A percentile compares a stretch with the other conserved stretches of the same genome.
Conservation (phyloP, 495 filamentous ascomycete species). For the Neohortaea acidophila region DNA sequence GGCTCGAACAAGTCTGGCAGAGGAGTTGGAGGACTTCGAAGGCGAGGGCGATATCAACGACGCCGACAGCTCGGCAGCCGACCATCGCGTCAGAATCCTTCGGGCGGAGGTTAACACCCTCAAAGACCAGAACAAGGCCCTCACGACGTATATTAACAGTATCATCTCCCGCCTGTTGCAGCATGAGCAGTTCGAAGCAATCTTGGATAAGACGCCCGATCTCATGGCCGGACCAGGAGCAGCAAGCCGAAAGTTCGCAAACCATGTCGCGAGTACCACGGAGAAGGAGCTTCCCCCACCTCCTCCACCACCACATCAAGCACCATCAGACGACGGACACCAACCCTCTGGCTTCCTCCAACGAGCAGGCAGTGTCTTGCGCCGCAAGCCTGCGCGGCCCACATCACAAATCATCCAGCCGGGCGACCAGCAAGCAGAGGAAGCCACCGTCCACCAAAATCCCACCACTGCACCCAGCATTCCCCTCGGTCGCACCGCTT, state of each 20-base stretch:
- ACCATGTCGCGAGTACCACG: constrained; percentile 7
- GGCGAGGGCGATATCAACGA: constrained; percentile 33
- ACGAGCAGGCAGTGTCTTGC: constrained; percentile 58
- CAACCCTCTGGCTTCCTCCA: constrained; percentile 39
- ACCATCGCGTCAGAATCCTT: constrained; percentile 44
- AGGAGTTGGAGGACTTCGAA: constrained; percentile 46
- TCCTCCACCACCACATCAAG: constrained; percentile 44
- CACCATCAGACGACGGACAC: constrained; percentile 29
- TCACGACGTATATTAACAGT: constrained; percentile 94
- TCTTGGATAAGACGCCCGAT: constrained; percentile 63
- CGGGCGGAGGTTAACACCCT: constrained; percentile 66
- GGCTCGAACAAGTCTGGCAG: constrained; percentile 52
- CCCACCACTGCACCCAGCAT: constrained; percentile 74
- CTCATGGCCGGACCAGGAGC: constrained; percentile 25
- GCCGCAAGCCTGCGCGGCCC: constrained; percentile 26
- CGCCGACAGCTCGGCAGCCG: constrained; percentile 32
- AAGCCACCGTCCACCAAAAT: constrained; percentile 40
- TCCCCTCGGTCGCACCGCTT: constrained; percentile 52
- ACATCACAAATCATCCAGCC: constrained; percentile 19
- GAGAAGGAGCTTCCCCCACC: constrained; percentile 81
- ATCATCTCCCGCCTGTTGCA: constrained; percentile 90
- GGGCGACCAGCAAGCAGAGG: constrained; percentile 44
- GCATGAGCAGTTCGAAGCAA: constrained; percentile 85
- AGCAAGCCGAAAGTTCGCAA: constrained; percentile 21
- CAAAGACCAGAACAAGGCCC: constrained; percentile 90